Percentiles rank a stretch among this genome's conserved stretches.
Conservation (phyloP, 169 alveolate species). For the Perkinsus chesapeaki region DNA sequence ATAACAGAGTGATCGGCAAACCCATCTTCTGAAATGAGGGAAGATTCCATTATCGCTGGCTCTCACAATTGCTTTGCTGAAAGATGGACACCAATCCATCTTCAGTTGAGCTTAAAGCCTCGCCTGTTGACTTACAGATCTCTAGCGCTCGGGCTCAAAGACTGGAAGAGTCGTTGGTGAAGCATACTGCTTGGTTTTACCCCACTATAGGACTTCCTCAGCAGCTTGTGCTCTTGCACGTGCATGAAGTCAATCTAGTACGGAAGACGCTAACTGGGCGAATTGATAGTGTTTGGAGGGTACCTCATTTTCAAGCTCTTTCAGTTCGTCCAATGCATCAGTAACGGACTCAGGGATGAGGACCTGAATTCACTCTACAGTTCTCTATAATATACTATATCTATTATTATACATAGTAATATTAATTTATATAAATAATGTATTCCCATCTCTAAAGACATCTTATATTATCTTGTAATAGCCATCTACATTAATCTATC, state of each 20-base stretch:
- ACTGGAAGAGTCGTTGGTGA: neutral
- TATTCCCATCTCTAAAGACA: too few relatives aligned
- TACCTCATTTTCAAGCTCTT: neutral
- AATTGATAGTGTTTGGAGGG: neutral
- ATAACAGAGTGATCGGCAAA: too few relatives aligned
- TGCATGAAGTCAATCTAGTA: neutral
- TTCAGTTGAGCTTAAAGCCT: neutral
- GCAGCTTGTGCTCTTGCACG: neutral
- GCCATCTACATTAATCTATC: too few relatives aligned
- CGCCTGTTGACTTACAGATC: neutral
- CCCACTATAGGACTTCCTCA: neutral
- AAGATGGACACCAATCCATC: too few relatives aligned
- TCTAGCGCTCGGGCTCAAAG: neutral
- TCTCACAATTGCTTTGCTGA: too few relatives aligned
- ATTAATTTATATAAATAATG: too few relatives aligned
- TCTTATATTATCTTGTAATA: too few relatives aligned
- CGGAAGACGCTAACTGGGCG: neutral
- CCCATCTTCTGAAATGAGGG: too few relatives aligned
- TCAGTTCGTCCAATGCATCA: neutral
- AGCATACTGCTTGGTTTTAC: neutral
- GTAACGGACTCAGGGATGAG: neutral
- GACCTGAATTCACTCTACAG: too few relatives aligned
- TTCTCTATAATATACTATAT: too few relatives aligned
- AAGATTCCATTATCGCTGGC: too few relatives aligned
- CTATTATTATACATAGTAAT: too few relatives aligned